Evolutionary conservation across 257 asterid genomes (phyloP).

Genomic region (Paulownia fortunei): DNA sequence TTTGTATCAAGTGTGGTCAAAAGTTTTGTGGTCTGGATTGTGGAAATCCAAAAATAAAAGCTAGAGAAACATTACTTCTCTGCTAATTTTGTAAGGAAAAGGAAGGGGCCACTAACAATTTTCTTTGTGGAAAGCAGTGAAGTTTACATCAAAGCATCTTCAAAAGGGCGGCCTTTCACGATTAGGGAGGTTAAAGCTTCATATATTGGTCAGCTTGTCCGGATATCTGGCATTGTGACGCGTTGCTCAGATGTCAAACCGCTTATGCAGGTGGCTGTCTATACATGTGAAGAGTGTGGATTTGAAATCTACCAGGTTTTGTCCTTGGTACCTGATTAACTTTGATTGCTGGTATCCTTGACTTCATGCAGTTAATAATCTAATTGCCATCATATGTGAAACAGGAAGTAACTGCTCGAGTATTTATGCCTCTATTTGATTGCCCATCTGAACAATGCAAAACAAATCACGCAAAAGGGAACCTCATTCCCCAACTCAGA

Average conservation of each 20-base stretch:
- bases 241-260: constrained; percentile 99
- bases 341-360: background rate
- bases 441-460: constrained; percentile 80
- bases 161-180: constrained; percentile 85
- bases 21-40: background rate
- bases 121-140: constrained; percentile 68
- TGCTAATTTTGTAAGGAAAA: constrained; percentile 9
- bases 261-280: constrained; percentile 96
- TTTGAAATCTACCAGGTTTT: constrained; percentile 97
- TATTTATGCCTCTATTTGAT: constrained; percentile 85
- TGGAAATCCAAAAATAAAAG: background rate
- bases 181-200: constrained; percentile 98
- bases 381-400: background rate
- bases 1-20: background rate
- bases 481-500: constrained; percentile 84
- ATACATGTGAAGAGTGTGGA: constrained; percentile 98
- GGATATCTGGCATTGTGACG: constrained; percentile 90
- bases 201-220: constrained; percentile 90
- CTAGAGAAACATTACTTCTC: background rate
- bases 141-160: constrained; percentile 80
- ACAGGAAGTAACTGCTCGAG: constrained; percentile 93
- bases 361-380: constrained; percentile 5
- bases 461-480: constrained; percentile 69
- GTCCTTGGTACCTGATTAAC: constrained; percentile 8
- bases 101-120: constrained; percentile 24